Evolutionary conservation across 2,329 filamentous ascomycete species (phyloP).

Genomic region (Trichoderma brevicompactum): DNA sequence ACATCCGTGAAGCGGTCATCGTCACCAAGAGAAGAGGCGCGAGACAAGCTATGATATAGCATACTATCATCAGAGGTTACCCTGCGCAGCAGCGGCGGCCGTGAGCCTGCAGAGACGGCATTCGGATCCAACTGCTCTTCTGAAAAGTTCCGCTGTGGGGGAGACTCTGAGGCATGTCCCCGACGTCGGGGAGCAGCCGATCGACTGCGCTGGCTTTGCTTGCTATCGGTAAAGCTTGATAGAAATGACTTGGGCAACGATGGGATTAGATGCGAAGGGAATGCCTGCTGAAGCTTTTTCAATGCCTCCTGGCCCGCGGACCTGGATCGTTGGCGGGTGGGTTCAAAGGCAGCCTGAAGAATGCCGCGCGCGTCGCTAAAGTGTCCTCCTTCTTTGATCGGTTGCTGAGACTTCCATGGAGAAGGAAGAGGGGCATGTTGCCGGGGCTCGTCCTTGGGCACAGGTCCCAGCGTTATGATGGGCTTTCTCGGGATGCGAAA

Average conservation of each 20-base stretch:
- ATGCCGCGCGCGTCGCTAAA: constrained; percentile 38
- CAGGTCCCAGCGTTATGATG: constrained; percentile 16
- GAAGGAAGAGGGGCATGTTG: constrained; percentile 35
- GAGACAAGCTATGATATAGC: constrained; percentile 74
- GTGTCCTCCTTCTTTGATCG: constrained; percentile 31
- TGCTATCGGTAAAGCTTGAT: constrained; percentile 43
- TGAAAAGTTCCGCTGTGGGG: constrained; percentile 2
- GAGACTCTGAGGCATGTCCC: background rate
- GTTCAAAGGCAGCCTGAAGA: constrained; percentile 53
- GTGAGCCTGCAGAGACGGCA: constrained; percentile 25
- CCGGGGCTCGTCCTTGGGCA: constrained; percentile 21
- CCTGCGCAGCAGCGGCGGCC: constrained; percentile 39
- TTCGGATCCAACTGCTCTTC: background rate
- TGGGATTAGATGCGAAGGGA: constrained; percentile 54
- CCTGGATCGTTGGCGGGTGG: constrained; percentile 54
- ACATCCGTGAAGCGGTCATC: constrained; percentile 80
- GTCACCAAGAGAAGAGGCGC: constrained; percentile 82
- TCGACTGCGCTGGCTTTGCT: constrained; percentile 22
- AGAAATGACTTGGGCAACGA: constrained; percentile 51
- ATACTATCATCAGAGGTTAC: constrained; percentile 70
- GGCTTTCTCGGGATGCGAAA: constrained; percentile 15
- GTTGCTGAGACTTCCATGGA: constrained; percentile 37
- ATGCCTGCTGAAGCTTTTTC: constrained; percentile 59
- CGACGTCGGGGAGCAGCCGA: constrained; percentile 7
- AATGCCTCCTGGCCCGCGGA: constrained; percentile 62